Base-by-base conservation (phyloP, 306 rosid species). In the Clitoria ternatea region DNA sequence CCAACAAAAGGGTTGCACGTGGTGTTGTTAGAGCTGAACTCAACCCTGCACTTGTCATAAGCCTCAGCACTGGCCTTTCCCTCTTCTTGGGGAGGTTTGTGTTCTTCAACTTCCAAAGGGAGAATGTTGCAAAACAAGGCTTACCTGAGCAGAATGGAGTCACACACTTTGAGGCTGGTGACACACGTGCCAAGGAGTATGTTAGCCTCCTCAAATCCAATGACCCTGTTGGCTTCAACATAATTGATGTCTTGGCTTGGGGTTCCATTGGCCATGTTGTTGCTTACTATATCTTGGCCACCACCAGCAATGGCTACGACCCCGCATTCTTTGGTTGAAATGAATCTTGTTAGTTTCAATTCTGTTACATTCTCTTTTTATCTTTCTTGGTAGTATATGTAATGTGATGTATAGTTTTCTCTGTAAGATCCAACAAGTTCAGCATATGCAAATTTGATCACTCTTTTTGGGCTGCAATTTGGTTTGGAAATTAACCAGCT, bases 21-120 rank as follows among this genome's bases (percentile, higher is more conserved):
- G 20, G 37, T 1, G 48, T 10, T n/a, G 89, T 88, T 55, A 87
- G 62, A 64, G 92, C 99, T 3, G 97, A 89, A 74, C 87, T 94
- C 47, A 89, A 74, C 69, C 19, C 96, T 30, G 6, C 97, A 0
- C 57, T 91, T 60, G 99, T 94, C 7, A 94, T 94, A 60, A 94
- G 97, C 85, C 82, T 94, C n/a, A 94, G 99, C 96, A 91, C 99
- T 0, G 99, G 99, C 1, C 74, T 94, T 0, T 91, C 99, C 1
- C 81, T 94, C 4, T 94, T 94, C 84, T 52, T 91, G 44, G 99
- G 99, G 4, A 85, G 99, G 83, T 94, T 94, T 59, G 99, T 94
- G 14, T 94, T 94, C 86, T 94, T 91, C 96, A 94, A 89, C 81
- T 94, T 94, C 81, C 99, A 94, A 82, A 90, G 99, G 61, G 97